Evolutionary conservation across 805 yeast species (phyloP).

Genomic region (Starmerella cellae): DNA sequence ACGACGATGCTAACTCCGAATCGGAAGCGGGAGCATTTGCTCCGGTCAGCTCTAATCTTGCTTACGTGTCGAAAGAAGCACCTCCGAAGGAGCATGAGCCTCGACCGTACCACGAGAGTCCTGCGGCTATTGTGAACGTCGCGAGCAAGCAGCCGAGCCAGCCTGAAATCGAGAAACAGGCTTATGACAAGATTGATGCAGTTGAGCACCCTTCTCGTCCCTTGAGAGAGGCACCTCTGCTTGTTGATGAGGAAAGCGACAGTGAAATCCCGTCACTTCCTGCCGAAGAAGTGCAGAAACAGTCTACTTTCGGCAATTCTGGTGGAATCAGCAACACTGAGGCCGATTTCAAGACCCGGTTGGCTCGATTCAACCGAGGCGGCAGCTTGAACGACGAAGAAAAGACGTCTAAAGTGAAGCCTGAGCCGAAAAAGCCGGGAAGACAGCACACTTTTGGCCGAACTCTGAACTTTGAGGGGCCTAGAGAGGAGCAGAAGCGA

Average conservation of each 20-base stretch:
- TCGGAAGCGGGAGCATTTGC: constrained; percentile 1
- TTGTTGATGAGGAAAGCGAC: constrained; percentile 2
- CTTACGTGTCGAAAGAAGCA: not conserved
- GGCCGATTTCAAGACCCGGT: constrained; percentile 33
- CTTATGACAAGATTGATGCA: not conserved
- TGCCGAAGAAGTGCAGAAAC: too few species aligned
- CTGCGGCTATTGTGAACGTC: not conserved
- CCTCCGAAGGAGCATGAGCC: not conserved
- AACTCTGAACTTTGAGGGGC: constrained; percentile 4
- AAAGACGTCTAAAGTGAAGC: constrained; percentile 9
- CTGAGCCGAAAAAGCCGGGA: constrained; percentile 8
- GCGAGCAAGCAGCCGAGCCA: not conserved
- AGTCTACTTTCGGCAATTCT: not conserved
- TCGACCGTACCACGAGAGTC: not conserved
- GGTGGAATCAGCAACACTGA: constrained; percentile 6
- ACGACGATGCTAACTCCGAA: constrained; percentile 1
- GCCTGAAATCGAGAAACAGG: not conserved
- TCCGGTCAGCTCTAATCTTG: not conserved
- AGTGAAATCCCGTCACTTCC: constrained; percentile 2
- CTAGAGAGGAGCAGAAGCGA: constrained; percentile 23
- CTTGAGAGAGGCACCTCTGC: constrained; percentile 1
- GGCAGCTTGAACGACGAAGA: not conserved
- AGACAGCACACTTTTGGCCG: constrained; percentile 13
- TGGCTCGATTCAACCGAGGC: constrained; percentile 37
- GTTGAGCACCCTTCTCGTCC: constrained; percentile 1